Evolutionary conservation across 2,329 filamentous ascomycete species (phyloP).

Genomic region (Knoxdaviesia proteae): DNA sequence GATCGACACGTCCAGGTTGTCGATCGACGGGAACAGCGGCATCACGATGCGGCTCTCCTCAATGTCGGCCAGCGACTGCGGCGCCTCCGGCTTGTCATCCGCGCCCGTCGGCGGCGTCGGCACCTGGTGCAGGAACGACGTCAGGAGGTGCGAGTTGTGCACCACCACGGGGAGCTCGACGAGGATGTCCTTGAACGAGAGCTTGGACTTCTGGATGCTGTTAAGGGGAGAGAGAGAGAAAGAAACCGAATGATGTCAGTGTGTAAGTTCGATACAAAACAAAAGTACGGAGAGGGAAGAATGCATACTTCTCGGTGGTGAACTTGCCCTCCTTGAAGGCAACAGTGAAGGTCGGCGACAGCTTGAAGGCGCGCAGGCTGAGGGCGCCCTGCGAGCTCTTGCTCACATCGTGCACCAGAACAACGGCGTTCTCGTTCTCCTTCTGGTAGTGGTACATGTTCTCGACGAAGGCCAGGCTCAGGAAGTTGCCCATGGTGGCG

Average conservation of each 20-base stretch:
- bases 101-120: conserved; percentile 37
- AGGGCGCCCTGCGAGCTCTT: conserved; percentile 81
- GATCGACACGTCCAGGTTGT: conserved; percentile 77
- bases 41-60: conserved; percentile 38
- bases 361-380: conserved; percentile 74
- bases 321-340: conserved; percentile 97
- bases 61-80: conserved; percentile 60
- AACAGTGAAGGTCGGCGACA: conserved; percentile 71
- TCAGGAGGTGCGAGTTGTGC: conserved; percentile 95
- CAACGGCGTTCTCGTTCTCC: conserved; percentile 74
- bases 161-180: conserved; percentile 74
- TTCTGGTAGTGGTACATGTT: conserved; percentile 97
- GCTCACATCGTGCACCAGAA: conserved; percentile 87
- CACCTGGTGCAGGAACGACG: conserved; percentile 83
- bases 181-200: conserved; percentile 85
- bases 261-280: not conserved
- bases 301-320: conserved; percentile 69
- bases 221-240: not conserved
- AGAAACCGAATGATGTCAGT: conserved; percentile 2
- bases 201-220: conserved; percentile 83
- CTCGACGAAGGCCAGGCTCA: conserved; percentile 88
- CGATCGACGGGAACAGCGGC: conserved; percentile 71
- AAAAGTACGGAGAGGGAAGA: conserved; percentile 3
- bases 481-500: conserved; percentile 95
- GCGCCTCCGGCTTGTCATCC: conserved; percentile 49